phyloP scores from a whole-genome alignment of 371 early-diverging fungal genomes.

The Coemansia sp. region DNA sequence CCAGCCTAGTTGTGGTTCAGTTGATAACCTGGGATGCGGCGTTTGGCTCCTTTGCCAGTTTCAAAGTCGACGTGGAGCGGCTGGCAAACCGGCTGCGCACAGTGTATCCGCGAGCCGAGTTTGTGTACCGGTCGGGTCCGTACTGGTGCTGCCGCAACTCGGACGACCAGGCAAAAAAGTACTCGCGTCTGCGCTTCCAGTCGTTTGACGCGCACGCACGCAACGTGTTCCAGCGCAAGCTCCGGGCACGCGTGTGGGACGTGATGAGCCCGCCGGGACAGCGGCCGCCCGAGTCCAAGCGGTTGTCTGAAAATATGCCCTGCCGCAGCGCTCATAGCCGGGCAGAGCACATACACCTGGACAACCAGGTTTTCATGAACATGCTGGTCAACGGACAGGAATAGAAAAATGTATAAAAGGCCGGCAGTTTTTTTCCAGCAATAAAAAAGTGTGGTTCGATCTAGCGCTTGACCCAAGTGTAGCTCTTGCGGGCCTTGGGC shows the following conservation, averaged over 20 bases:
- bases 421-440: background rate
- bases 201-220: conserved; percentile 25
- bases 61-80: conserved; percentile 4
- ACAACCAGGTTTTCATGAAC: conserved; percentile 38
- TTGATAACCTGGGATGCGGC: conserved; percentile 39
- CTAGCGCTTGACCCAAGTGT: conserved; percentile 73
- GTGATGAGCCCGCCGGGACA: conserved; percentile 2
- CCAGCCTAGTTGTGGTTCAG: conserved; percentile 28
- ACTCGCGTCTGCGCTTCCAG: conserved; percentile 28
- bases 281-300: conserved; percentile 27
- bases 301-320: conserved; percentile 25
- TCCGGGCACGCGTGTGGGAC: conserved; percentile 31
- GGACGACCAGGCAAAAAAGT: conserved; percentile 22
- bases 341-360: conserved; percentile 23
- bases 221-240: conserved; percentile 9
- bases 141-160: conserved; percentile 40
- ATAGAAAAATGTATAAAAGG: background rate
- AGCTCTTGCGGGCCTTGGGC: conserved; percentile 91
- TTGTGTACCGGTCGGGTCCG: conserved; percentile 31
- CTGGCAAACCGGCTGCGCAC: conserved; percentile 16
- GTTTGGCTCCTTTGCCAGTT: conserved; percentile 10
- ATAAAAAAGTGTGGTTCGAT: background rate
- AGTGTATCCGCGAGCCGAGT: conserved; percentile 28
- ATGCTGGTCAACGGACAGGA: conserved; percentile 10
- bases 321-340: conserved; percentile 32